These are phyloP conservation scores for Stygiomarasmius scandens DNA, from an alignment of 1,284 basidiomycete genomes.

Conservation along the genomic window DNA sequence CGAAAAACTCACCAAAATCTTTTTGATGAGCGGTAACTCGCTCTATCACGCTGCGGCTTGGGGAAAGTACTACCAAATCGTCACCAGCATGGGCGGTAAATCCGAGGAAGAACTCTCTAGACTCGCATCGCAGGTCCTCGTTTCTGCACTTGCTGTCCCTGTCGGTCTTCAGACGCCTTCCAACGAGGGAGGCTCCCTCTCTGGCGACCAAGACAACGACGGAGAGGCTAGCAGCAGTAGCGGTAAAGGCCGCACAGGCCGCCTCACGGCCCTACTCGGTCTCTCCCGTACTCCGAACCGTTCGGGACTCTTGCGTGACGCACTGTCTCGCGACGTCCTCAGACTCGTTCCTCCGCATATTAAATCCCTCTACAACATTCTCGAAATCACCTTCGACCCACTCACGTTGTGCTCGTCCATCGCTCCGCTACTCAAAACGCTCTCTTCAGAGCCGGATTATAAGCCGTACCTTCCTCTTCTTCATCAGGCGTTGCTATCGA, in stretches of 20 bases:
- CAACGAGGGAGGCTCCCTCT: no score
- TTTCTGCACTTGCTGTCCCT: slow-evolving; percentile 93
- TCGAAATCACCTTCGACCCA: slow-evolving; percentile 96
- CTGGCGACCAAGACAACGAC: no score
- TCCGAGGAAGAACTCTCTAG: slow-evolving; percentile 80
- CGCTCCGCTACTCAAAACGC: slow-evolving; percentile 77
- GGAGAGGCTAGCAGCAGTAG: no score
- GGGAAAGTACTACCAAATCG: slow-evolving; percentile 81
- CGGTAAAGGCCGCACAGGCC: slow-evolving; percentile 74
- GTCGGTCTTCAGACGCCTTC: slow-evolving; percentile 75
- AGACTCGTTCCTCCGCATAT: slow-evolving; percentile 79
- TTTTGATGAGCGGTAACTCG: slow-evolving; percentile 90
- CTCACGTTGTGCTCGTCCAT: slow-evolving; percentile 85
- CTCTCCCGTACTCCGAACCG: slow-evolving; percentile 88
- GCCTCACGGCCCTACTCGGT: slow-evolving; percentile 87
- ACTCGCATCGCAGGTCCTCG: slow-evolving; percentile 90
- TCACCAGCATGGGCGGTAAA: slow-evolving; percentile 68
- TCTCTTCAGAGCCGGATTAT: slow-evolving; percentile 52
- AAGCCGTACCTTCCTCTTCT: slow-evolving; percentile 88
- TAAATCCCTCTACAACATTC: slow-evolving; percentile 85
- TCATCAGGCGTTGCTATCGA: slow-evolving; percentile 90
- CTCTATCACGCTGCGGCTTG: slow-evolving; percentile 98
- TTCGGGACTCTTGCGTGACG: slow-evolving; percentile 82
- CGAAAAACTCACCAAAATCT: slow-evolving; percentile 97
- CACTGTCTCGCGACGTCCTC: slow-evolving; percentile 86